Base-by-base conservation (phyloP, 495 filamentous ascomycete species). In the Penicillium maclennaniae region DNA sequence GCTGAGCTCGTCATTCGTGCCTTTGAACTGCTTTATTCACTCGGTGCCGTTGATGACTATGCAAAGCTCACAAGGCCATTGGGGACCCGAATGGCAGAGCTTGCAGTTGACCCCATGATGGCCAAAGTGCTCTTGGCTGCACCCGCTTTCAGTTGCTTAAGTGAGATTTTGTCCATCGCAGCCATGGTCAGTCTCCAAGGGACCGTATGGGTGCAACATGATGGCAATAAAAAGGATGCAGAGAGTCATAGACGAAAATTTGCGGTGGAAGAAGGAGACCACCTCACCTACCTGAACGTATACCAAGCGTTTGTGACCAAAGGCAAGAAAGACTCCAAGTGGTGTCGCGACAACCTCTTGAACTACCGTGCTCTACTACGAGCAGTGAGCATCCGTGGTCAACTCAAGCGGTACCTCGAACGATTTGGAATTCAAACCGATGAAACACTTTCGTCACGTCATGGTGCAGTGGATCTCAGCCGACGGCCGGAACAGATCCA, bases 41-140 rank as follows among this genome's bases (percentile, higher is more conserved):
- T 99, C 26, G 91, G 91, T 17, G 91, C 91, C 2, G 71, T 99
- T 19, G 92, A 97, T 55, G 83, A 87, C 51, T 91, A 97, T 60
- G 92, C 91, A 26, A 95, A 91, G 66, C 85, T 98, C 44, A 97
- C 92, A 14, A 86, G 82, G 48, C 92, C 93, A 0, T 73, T 96
- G 21, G 93, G 95, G 2, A 73, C 81, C 46, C 82, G 92, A 45
- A 97, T 99, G 91, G 93, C 95, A 7, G 95, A 97, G 69, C 78
- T 99, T 53, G 87, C 92, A 0, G 82, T 97, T 15, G 91, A 96
- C 58, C 95, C 95, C 1, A 97, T 97, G 92, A 92, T 97, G 84
- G 88, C 84, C 14, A 96, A 92, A 68, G 91, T 88, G 7, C 79
- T 97, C 8, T 83, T 97, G 15, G 81, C 83, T n/a, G 88, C 89